Percentiles rank a stretch among this genome's conserved stretches.
Conservation (phyloP, 441 rosid species). For the Erodium moschatum region DNA sequence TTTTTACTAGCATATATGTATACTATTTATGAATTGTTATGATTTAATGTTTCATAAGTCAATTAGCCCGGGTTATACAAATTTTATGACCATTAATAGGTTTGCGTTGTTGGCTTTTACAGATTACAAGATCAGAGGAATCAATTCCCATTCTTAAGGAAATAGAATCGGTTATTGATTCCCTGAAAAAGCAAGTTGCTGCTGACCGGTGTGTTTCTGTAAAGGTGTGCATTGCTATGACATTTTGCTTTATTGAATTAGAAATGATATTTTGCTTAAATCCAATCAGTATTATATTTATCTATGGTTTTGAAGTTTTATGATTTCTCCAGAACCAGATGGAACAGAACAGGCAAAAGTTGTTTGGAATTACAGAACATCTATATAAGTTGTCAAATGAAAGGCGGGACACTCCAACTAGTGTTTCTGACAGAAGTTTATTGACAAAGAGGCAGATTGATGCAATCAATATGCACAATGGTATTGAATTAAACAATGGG, state of each 20-base stretch:
- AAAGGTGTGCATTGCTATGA: conserved; percentile 35
- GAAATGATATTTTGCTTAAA: conserved; percentile 10
- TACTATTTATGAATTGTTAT: neutral
- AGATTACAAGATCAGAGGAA: conserved; percentile 31
- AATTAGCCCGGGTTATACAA: neutral
- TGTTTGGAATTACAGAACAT: conserved; percentile 49
- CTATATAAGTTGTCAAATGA: conserved; percentile 44
- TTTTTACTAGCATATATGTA: neutral
- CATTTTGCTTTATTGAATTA: neutral
- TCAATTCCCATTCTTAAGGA: conserved; percentile 33
- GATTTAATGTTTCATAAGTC: neutral
- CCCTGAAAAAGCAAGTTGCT: conserved; percentile 57
- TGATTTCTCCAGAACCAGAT: conserved; percentile 50
- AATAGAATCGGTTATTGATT: conserved; percentile 49
- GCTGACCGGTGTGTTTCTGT: conserved; percentile 51
- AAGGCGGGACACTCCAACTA: conserved; percentile 39
- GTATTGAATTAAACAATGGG: conserved; percentile 38
- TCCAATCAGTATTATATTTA: conserved; percentile 4
- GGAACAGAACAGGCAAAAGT: conserved; percentile 58
- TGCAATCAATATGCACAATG: conserved; percentile 52
- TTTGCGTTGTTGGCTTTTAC: conserved; percentile 12
- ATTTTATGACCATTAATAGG: neutral
- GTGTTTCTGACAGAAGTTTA: conserved; percentile 28
- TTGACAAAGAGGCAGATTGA: conserved; percentile 74
- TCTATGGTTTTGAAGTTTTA: neutral